Base-by-base conservation (phyloP, 192 early-diverging fungal genomes). In the Coemansia sp. region DNA sequence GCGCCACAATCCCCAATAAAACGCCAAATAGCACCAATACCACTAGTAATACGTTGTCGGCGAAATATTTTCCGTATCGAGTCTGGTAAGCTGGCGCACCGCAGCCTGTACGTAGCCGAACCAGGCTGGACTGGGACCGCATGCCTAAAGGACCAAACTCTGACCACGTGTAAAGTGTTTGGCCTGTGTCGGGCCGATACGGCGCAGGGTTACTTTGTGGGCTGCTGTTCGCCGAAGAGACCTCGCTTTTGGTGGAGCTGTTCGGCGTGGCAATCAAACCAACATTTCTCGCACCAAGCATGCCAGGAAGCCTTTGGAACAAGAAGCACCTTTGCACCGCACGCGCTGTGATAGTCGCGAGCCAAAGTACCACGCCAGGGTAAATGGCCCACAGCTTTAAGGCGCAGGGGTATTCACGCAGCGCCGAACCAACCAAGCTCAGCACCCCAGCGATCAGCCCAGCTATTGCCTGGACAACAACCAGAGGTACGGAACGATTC, bases 351-450 rank as follows among this genome's bases (percentile, higher is more conserved):
- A 81, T 55, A 0, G 49, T 23, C 11, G 63, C 32, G 46, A 81
- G 55, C 78, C 78, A 81, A 28, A 61, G 47, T 39, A 73, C 42
- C 14, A 81, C 66, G 30, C 78, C 78, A 2, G 63, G 14, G 11
- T 75, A 76, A 6, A 81, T 17, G 7, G 52, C 28, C 78, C 78
- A 81, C 17, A 81, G 59, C 67, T 69, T 81, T 10, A 76, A 17
- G 3, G 68, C 70, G 32, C 78, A 81, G 3, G 78, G 64, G 9
- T 75, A 73, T 7, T 63, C 16, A 37, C 30, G 60, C 32, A 73
- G 70, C 28, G 70, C 66, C 0, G 70, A 55, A 35, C 64, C 67
- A 19, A 39, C 66, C 42, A 81, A 57, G n/a, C 73, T 37, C 21
- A 71, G 49, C 1, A 58, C 16, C 23, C 74, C 74, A 2, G 44